Conservation (phyloP, 306 rosid genomes). For the Malus fusca region DNA sequence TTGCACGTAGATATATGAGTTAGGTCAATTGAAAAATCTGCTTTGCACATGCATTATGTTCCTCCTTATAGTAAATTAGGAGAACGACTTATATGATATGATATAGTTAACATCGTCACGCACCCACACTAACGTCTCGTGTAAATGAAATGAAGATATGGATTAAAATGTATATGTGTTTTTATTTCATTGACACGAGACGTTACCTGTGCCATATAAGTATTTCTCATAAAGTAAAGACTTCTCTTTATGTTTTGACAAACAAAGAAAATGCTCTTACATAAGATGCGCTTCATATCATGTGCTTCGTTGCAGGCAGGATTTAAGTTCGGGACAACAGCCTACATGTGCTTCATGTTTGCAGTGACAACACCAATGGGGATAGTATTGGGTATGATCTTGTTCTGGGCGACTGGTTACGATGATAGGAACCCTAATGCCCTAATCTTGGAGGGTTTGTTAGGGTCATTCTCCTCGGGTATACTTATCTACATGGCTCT, state of each 20-base stretch:
- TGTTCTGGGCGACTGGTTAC: constrained; percentile 71
- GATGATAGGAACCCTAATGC: constrained; percentile 81
- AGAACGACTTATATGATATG: too few species aligned
- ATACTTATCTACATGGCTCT: constrained; percentile 91
- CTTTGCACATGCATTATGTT: too few species aligned
- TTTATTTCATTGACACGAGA: background rate
- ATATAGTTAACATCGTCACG: too few species aligned
- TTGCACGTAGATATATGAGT: too few species aligned
- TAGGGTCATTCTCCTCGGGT: constrained; percentile 85
- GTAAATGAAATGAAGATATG: background rate
- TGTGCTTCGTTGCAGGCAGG: constrained; percentile 71
- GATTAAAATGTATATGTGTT: too few species aligned
- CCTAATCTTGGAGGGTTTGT: constrained; percentile 72
- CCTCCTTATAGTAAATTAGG: too few species aligned
- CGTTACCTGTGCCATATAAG: accelerated
- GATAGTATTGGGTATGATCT: constrained; percentile 65
- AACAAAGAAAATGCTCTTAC: background rate
- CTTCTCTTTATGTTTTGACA: background rate
- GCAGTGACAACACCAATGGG: constrained; percentile 93
- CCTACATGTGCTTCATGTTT: constrained; percentile 92
- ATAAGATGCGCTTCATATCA: constrained; percentile 79
- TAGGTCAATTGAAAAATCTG: too few species aligned
- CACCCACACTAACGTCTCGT: accelerated
- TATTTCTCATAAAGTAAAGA: too few species aligned
- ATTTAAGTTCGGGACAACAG: constrained; percentile 56